Percentiles rank a stretch among this genome's conserved stretches.
phyloP scores from a whole-genome alignment of 2,329 filamentous ascomycete species.

The Aspergillus sp. region DNA sequence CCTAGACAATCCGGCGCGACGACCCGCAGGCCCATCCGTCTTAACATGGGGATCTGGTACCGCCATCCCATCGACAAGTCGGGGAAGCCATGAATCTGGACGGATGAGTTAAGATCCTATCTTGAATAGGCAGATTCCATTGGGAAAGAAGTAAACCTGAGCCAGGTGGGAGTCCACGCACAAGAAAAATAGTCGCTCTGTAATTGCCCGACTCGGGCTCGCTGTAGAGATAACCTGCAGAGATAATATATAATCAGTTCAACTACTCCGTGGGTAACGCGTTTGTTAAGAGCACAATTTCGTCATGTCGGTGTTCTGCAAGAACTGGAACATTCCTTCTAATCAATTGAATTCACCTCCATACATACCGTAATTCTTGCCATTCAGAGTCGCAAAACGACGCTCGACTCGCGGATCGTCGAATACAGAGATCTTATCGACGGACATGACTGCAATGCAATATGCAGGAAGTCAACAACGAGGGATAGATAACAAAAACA shows the following conservation, averaged over 20 bases:
- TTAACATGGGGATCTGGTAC: conserved; percentile 77
- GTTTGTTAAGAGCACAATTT: not conserved
- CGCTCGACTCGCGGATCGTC: conserved; percentile 67
- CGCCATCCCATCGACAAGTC: conserved; percentile 85
- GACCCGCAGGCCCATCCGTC: conserved; percentile 71
- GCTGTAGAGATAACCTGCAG: conserved; percentile 53
- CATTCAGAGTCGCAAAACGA: conserved; percentile 63
- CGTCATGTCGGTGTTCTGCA: too few species aligned
- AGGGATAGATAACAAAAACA: not conserved
- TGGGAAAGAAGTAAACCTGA: not conserved
- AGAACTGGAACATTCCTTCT: not conserved
- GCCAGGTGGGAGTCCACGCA: conserved; percentile 25
- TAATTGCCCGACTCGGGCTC: conserved; percentile 44
- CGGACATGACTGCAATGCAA: conserved; percentile 41
- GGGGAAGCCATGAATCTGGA: conserved; percentile 73
- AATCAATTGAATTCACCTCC: too few species aligned
- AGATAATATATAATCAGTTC: conserved; percentile 14
- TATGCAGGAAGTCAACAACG: not conserved
- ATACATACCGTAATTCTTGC: conserved; percentile 63
- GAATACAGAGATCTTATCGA: conserved; percentile 62
- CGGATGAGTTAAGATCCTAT: not conserved
- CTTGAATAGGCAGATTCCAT: not conserved
- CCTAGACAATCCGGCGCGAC: conserved; percentile 85
- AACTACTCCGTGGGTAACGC: not conserved
- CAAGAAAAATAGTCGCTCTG: conserved; percentile 56